Base-by-base conservation (phyloP, 192 early-diverging fungal genomes). In the Ambispora gerdemannii region DNA sequence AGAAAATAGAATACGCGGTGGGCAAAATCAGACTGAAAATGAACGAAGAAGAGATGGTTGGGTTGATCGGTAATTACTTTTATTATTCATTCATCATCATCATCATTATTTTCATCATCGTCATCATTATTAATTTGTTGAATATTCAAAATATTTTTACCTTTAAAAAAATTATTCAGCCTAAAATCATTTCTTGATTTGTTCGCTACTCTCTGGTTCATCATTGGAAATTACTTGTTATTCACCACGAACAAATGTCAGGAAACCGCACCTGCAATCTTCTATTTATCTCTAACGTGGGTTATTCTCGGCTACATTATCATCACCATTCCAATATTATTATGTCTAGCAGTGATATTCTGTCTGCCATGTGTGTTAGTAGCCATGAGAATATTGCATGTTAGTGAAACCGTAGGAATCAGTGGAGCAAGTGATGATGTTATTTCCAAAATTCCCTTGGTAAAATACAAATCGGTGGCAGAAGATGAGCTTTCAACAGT, bases 201-300 rank as follows among this genome's bases (percentile, higher is more conserved):
- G n/a, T 76, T 84, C 71, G 78, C 82, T 22, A 80, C 84, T n/a
- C 75, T 87, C 17, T 79, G 87, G 81, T 91, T 89, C 66, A 74
- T 91, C 50, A 68, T 84, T 55, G 90, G 88, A 70, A 92, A 92
- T 72, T 87, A 87, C 72, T 84, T 86, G 65, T 66, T 89, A 33
- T 91, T 92, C 72, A 75, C 76, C 25, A 77, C 76, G 52, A 55
- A 66, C 10, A 63, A 55, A 6, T 89, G 84, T 68, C 72, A 72
- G 25, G 1, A 55, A 0, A 74, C 72, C 47, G 86, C 89, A 35
- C 87, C 87, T 2, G 71, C 74, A 36, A 72, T 91, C 10, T 90
- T 87, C 66, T 86, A 87, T 38, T 71, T 81, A 1, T 80, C 86
- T 10, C 73, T 92, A 19, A 75, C 83, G 50, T 88, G 88, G 81